These are phyloP conservation scores for Parachaetomium inaequale DNA, from an alignment of 495 filamentous ascomycete species.

Conservation along the genomic window DNA sequence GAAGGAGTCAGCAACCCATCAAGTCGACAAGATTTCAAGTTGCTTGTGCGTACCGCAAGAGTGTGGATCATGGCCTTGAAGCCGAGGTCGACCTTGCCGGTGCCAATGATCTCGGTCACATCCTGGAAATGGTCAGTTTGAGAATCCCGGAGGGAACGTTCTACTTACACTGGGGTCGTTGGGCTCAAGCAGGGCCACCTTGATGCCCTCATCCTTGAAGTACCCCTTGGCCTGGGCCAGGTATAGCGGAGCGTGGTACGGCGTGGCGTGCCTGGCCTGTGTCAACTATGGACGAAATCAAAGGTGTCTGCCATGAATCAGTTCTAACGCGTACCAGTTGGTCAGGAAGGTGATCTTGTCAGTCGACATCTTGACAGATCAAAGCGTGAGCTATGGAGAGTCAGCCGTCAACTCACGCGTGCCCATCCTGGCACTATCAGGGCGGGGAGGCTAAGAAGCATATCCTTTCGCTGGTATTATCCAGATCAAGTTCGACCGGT, in stretches of 20 bases:
- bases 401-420: slow-evolving; percentile 29
- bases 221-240: slow-evolving; percentile 66
- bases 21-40: neutral
- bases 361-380: slow-evolving; percentile 58
- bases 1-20: slow-evolving; percentile 1
- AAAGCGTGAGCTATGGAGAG: slow-evolving; percentile 30
- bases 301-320: neutral
- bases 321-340: slow-evolving; percentile 54
- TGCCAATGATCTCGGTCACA: slow-evolving; percentile 71
- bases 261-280: slow-evolving; percentile 59
- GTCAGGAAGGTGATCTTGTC: slow-evolving; percentile 73
- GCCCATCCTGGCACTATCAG: slow-evolving; percentile 20
- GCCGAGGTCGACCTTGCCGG: slow-evolving; percentile 65
- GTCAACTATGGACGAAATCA: neutral
- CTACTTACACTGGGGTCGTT: slow-evolving; percentile 58
- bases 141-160: neutral
- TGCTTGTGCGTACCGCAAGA: slow-evolving; percentile 49
- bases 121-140: slow-evolving; percentile 31
- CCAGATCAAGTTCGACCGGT: slow-evolving; percentile 70
- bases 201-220: slow-evolving; percentile 65
- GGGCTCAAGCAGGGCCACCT: slow-evolving; percentile 67
- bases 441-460: slow-evolving; percentile 57
- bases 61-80: slow-evolving; percentile 78
- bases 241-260: slow-evolving; percentile 70
- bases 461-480: slow-evolving; percentile 82